These are phyloP conservation scores for Cyamopsis tetragonoloba DNA, from an alignment of 306 rosid species.

Conservation along the genomic window DNA sequence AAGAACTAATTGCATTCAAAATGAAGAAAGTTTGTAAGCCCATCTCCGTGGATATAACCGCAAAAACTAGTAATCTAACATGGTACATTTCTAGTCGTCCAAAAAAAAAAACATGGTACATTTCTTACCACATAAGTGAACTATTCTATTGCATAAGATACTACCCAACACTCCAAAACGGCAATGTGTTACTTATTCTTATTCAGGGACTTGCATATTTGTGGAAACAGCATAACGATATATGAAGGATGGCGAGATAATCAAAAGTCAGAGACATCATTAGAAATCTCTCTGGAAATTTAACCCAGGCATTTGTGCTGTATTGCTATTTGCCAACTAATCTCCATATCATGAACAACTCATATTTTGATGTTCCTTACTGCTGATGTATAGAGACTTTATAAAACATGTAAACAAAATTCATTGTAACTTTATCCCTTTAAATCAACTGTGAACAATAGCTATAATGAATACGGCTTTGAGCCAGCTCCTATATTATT, in stretches of 20 bases:
- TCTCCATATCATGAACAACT: constrained; percentile 6
- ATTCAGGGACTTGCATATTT: neutral
- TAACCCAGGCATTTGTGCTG: neutral
- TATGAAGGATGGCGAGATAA: neutral
- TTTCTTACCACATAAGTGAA: neutral
- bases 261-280: neutral
- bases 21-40: neutral
- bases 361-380: constrained; percentile 16
- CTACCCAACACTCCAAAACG: neutral
- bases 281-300: constrained; percentile 11
- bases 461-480: constrained; percentile 17
- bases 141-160: neutral
- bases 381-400: constrained; percentile 28
- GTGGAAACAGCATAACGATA: neutral
- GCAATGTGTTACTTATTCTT: neutral
- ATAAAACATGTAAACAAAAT: constrained; percentile 34
- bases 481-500: constrained; percentile 20
- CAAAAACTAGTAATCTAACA: neutral
- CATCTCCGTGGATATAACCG: neutral
- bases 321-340: constrained; percentile 22
- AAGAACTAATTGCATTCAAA: neutral
- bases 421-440: constrained; percentile 24
- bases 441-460: constrained; percentile 25
- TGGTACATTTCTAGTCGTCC: neutral
- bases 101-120: neutral